Percentiles rank a stretch among this genome's conserved stretches.
phyloP scores from a whole-genome alignment of 345 rosid genomes.

The Jatropha curcas region DNA sequence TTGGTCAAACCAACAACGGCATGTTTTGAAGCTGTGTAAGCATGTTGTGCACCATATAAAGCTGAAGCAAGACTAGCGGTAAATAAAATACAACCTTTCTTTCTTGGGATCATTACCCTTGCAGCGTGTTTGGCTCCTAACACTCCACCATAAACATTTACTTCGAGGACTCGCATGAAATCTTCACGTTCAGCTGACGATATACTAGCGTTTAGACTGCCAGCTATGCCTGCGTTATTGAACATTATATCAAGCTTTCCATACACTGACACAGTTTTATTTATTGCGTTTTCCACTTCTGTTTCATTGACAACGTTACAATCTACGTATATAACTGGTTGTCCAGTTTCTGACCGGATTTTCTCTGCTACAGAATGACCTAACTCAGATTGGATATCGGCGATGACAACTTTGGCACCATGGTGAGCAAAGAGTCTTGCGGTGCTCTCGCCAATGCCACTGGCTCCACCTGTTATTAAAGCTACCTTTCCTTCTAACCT shows the following conservation, averaged over 20 bases:
- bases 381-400: constrained; percentile 8
- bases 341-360: not conserved
- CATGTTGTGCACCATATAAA: not conserved
- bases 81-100: constrained; percentile 16
- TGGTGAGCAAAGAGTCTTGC: not conserved
- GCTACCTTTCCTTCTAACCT: constrained; percentile 1
- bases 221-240: constrained; percentile 2
- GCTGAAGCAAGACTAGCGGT: constrained; percentile 7
- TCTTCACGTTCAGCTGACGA: not conserved
- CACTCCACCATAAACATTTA: constrained; percentile 13
- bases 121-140: constrained; percentile 22
- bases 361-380: not conserved
- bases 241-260: constrained; percentile 20
- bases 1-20: constrained; percentile 14
- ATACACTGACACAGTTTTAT: not conserved
- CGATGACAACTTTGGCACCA: constrained; percentile 9
- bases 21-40: constrained; percentile 17
- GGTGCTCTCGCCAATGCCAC: constrained; percentile 11
- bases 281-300: not conserved
- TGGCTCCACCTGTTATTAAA: constrained; percentile 6
- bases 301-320: constrained; percentile 8
- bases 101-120: constrained; percentile 17
- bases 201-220: not conserved
- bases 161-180: constrained; percentile 10
- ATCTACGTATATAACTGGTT: not conserved